These are phyloP conservation scores for Herpomyces periplanetae DNA, from an alignment of 2,329 filamentous ascomycete species.

Conservation along the genomic window DNA sequence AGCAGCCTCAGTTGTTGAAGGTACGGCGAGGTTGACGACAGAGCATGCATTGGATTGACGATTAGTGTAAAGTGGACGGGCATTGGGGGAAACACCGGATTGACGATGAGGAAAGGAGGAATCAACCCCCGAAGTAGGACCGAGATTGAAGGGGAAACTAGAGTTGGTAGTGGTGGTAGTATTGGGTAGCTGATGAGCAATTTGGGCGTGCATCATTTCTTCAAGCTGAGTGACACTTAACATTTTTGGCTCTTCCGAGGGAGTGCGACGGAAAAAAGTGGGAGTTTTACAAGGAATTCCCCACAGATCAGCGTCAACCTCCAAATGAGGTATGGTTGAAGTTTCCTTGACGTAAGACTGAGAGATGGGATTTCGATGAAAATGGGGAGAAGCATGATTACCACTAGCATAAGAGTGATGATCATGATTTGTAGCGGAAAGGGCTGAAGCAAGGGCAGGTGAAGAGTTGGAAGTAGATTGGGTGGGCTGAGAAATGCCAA, in stretches of 20 bases:
- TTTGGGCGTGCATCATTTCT: constrained; percentile 4
- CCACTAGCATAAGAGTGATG: too few species aligned
- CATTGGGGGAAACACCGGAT: constrained; percentile 4
- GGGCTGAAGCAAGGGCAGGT: constrained; percentile 6
- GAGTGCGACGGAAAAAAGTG: constrained; percentile 5
- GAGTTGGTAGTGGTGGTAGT: constrained; percentile 4
- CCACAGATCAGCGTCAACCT: constrained; percentile 80
- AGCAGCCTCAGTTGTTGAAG: constrained; percentile 6
- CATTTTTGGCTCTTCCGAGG: constrained; percentile 5
- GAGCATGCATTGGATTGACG: constrained; percentile 2
- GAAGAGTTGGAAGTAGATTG: constrained; percentile 5
- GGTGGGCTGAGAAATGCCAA: background rate
- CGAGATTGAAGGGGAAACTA: constrained; percentile 7
- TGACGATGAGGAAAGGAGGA: constrained; percentile 4
- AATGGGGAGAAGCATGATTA: too few species aligned
- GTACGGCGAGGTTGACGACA: constrained; percentile 3
- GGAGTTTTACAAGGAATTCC: constrained; percentile 23
- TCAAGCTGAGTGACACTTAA: constrained; percentile 5
- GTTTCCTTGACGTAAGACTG: constrained; percentile 17
- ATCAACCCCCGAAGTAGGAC: constrained; percentile 5
- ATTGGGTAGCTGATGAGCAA: constrained; percentile 3
- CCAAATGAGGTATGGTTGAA: constrained; percentile 44
- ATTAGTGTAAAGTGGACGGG: constrained; percentile 4
- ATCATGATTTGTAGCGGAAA: too few species aligned
- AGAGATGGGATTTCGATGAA: constrained; percentile 6